These are phyloP conservation scores for Curvularia spicifera DNA, from an alignment of 2,329 filamentous ascomycete species.

Conservation along the genomic window DNA sequence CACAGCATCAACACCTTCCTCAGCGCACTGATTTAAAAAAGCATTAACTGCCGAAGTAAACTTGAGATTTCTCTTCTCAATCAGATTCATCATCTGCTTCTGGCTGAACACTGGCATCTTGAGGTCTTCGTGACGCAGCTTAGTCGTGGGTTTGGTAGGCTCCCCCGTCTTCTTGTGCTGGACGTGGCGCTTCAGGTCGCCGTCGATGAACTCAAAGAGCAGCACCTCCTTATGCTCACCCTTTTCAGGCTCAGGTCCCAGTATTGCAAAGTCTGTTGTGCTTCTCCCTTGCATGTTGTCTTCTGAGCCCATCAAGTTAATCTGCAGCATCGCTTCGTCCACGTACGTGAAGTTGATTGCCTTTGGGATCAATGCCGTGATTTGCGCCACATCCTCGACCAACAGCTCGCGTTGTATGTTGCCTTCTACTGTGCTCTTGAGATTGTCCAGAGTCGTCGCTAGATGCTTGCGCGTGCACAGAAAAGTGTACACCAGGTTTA, in stretches of 20 bases:
- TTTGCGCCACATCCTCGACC: constrained; percentile 80
- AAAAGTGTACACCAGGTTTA: constrained; percentile 95
- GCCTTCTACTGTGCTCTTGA: constrained; percentile 81
- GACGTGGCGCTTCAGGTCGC: constrained; percentile 84
- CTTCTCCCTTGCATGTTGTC: constrained; percentile 67
- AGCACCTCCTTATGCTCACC: constrained; percentile 70
- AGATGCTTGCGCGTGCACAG: constrained; percentile 92
- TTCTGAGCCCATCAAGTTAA: constrained; percentile 76
- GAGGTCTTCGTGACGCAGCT: constrained; percentile 76
- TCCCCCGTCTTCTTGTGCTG: constrained; percentile 75
- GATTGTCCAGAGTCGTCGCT: constrained; percentile 87
- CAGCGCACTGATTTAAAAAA: constrained; percentile 77
- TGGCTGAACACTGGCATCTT: constrained; percentile 94
- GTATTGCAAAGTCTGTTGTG: constrained; percentile 54
- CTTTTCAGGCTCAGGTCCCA: constrained; percentile 46
- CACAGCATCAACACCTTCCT: constrained; percentile 70
- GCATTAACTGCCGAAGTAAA: constrained; percentile 77
- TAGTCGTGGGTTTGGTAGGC: constrained; percentile 69
- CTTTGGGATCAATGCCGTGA: constrained; percentile 77
- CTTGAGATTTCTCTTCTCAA: constrained; percentile 86
- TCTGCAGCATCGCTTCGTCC: constrained; percentile 80
- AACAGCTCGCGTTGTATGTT: constrained; percentile 75
- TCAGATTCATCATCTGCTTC: constrained; percentile 86
- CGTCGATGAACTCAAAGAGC: constrained; percentile 91
- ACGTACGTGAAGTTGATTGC: constrained; percentile 86